Conservation (phyloP, 1,284 basidiomycete genomes). For the Phylloporus gajari region DNA sequence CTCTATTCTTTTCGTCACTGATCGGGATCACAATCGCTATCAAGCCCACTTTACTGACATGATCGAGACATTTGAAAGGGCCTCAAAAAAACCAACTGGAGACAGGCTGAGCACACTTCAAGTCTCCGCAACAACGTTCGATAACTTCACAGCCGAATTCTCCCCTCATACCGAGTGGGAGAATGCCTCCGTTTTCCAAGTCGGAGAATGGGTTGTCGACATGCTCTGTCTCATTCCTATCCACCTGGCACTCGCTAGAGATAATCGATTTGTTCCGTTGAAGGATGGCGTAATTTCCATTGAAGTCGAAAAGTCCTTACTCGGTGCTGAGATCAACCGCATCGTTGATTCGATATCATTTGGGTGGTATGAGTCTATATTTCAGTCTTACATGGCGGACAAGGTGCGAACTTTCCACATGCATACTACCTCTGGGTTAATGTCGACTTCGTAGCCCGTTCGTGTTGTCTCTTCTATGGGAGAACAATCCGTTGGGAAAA, state of each 20-base stretch:
- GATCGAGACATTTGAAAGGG: constrained; percentile 56
- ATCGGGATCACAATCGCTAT: constrained; percentile 48
- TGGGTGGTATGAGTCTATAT: neutral
- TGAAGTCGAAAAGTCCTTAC: constrained; percentile 38
- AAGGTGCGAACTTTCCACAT: neutral
- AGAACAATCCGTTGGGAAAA: neutral
- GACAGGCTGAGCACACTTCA: constrained; percentile 49
- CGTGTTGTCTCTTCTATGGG: neutral
- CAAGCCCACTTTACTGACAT: constrained; percentile 55
- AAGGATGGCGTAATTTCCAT: constrained; percentile 65
- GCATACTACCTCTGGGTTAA: neutral
- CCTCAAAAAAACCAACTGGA: constrained; percentile 62
- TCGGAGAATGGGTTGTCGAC: constrained; percentile 71
- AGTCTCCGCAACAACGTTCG: constrained; percentile 42
- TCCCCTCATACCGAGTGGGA: constrained; percentile 28
- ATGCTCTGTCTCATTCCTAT: constrained; percentile 71
- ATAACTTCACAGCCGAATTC: constrained; percentile 21
- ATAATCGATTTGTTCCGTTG: constrained; percentile 68
- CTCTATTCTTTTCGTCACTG: constrained; percentile 56
- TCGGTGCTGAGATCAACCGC: neutral
- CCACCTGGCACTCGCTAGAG: constrained; percentile 65
- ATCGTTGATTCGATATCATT: neutral
- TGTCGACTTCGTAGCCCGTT: neutral
- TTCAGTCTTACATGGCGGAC: neutral
- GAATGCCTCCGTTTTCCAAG: constrained; percentile 49